Percentiles rank a stretch among this genome's conserved stretches.
phyloP scores from a whole-genome alignment of 495 filamentous ascomycete species.

The Trichoderma gamsii region DNA sequence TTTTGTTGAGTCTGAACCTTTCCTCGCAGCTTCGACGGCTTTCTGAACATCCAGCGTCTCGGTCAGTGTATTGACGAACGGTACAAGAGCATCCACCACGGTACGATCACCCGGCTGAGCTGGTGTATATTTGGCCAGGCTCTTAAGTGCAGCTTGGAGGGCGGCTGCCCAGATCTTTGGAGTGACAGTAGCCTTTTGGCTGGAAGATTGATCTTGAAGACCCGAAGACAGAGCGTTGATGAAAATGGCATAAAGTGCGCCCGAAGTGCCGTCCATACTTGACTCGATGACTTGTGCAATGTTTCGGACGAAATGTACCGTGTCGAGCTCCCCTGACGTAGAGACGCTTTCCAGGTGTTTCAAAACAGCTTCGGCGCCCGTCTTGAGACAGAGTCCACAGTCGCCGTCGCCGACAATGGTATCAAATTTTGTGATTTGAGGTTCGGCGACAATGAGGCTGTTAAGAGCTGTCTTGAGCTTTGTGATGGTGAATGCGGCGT shows the following conservation, averaged over 20 bases:
- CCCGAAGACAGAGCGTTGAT: constrained; percentile 79
- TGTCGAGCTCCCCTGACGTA: constrained; percentile 53
- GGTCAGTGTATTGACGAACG: constrained; percentile 67
- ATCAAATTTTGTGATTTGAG: constrained; percentile 80
- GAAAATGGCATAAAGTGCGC: constrained; percentile 93
- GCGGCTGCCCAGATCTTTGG: constrained; percentile 69
- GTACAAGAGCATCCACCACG: constrained; percentile 80
- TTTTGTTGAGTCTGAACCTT: constrained; percentile 76
- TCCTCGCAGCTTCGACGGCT: constrained; percentile 67
- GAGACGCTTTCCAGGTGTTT: constrained; percentile 14
- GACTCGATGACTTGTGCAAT: constrained; percentile 76
- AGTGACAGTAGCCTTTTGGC: constrained; percentile 21
- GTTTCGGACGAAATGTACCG: constrained; percentile 62
- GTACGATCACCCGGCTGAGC: constrained; percentile 85
- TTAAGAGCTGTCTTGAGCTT: constrained; percentile 61
- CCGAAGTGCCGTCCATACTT: constrained; percentile 93
- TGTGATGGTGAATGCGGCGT: constrained; percentile 50
- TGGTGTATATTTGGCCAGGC: constrained; percentile 78
- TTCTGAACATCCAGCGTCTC: constrained; percentile 55
- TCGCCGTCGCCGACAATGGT: constrained; percentile 93
- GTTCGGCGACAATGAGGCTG: constrained; percentile 67
- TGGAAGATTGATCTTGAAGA: constrained; percentile 54
- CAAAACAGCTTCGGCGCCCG: constrained; percentile 70
- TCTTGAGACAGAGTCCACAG: constrained; percentile 83
- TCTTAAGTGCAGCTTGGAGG: constrained; percentile 59